A percentile compares a stretch with the other conserved stretches of the same genome.
Conservation (phyloP, 306 rosid species). For the Ceratonia siliqua region DNA sequence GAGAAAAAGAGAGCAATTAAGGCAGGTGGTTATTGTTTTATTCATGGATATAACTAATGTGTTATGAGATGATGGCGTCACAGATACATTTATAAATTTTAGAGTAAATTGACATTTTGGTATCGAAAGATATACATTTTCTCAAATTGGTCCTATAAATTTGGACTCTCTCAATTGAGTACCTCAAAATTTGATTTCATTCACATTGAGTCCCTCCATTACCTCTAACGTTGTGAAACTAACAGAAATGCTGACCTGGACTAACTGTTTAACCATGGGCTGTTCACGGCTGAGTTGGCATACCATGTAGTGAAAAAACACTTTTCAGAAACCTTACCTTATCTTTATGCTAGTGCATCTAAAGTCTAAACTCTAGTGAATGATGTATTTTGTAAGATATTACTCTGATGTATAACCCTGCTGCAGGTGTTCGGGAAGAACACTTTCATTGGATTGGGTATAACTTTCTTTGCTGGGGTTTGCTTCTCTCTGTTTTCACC, state of each 20-base stretch:
- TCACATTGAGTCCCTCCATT: too few relatives aligned
- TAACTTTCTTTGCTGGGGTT: conserved; percentile 76
- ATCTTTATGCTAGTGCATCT: background rate
- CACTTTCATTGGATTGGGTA: conserved; percentile 63
- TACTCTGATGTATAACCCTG: background rate
- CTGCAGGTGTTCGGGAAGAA: conserved; percentile 62
- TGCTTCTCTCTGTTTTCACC: conserved; percentile 93
- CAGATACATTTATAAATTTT: background rate
- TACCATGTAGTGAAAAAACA: background rate
- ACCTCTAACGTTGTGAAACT: too few relatives aligned
- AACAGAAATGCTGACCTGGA: too few relatives aligned
- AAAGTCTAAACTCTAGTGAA: background rate
- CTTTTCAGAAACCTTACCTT: background rate
- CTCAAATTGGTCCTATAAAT: too few relatives aligned
- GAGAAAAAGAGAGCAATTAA: conserved; percentile 82
- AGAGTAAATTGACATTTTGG: too few relatives aligned
- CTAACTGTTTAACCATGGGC: too few relatives aligned
- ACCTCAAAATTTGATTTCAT: too few relatives aligned
- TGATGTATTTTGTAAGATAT: background rate
- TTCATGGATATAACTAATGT: background rate
- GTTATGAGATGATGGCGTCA: background rate
- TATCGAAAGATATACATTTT: too few relatives aligned
- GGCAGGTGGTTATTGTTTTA: conserved; percentile 44
- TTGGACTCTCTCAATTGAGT: too few relatives aligned
- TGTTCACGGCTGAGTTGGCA: too few relatives aligned